phyloP scores from a whole-genome alignment of 176 grass and related monocot species.

The Thalia dealbata region DNA sequence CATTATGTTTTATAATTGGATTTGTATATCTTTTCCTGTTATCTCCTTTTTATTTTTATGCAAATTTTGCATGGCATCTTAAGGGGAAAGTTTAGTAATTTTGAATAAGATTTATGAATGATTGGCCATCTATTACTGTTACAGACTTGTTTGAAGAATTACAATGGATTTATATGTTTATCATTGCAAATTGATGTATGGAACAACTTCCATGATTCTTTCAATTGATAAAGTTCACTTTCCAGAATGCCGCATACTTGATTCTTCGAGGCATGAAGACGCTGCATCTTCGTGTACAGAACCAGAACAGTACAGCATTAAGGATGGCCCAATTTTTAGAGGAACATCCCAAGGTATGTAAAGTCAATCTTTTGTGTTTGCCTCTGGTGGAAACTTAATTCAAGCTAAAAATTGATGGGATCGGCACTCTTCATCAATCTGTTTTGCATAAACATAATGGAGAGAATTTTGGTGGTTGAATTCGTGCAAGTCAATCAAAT shows the following conservation, averaged over 20 bases:
- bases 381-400: not conserved
- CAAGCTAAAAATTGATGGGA: not conserved
- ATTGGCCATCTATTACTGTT: not conserved
- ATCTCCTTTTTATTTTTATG: not conserved
- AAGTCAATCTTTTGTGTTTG: not conserved
- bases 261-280: slow-evolving; percentile 98
- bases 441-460: too few species aligned
- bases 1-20: not conserved
- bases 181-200: not conserved
- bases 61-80: not conserved
- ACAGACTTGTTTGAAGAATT: not conserved
- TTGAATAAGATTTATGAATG: not conserved
- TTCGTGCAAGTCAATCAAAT: too few species aligned
- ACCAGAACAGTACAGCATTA: slow-evolving; percentile 84
- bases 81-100: not conserved
- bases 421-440: too few species aligned
- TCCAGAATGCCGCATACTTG: slow-evolving; percentile 93
- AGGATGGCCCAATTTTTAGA: slow-evolving; percentile 99
- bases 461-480: too few species aligned
- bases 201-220: not conserved
- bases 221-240: slow-evolving; percentile 10
- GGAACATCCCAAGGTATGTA: slow-evolving; percentile 75
- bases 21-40: not conserved
- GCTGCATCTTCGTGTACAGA: slow-evolving; percentile 90
- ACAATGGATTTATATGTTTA: not conserved